These are phyloP conservation scores for Teratosphaeria zuluensis DNA, from an alignment of 2,329 filamentous ascomycete species.

Conservation along the genomic window DNA sequence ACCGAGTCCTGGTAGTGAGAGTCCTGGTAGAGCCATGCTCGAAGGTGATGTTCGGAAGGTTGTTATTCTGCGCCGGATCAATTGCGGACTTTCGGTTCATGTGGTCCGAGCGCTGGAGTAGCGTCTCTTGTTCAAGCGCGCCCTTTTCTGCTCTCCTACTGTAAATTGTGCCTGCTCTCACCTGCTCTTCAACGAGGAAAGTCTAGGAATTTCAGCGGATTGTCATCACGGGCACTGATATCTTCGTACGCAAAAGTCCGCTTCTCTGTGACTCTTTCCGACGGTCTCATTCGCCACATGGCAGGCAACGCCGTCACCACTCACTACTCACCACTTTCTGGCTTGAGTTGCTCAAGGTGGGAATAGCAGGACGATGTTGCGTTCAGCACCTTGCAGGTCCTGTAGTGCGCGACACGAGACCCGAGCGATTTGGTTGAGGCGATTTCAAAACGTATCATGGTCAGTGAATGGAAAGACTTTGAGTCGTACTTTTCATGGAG, in stretches of 20 bases:
- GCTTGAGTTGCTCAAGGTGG: slow-evolving; percentile 17
- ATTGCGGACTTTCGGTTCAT: background rate
- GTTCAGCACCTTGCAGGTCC: slow-evolving; percentile 39
- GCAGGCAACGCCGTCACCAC: background rate
- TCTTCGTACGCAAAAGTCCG: too few species aligned
- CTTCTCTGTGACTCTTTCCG: too few species aligned
- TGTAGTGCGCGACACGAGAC: slow-evolving; percentile 34
- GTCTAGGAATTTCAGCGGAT: too few species aligned
- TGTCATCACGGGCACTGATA: too few species aligned
- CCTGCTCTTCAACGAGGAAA: too few species aligned
- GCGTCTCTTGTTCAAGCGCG: too few species aligned
- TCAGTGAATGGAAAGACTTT: slow-evolving; percentile 13
- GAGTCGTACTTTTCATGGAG: slow-evolving; percentile 22
- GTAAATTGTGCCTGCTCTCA: too few species aligned
- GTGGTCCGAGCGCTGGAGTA: background rate
- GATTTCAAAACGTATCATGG: slow-evolving; percentile 21
- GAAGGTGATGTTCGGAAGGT: slow-evolving; percentile 1
- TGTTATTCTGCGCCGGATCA: background rate
- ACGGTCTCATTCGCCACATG: background rate
- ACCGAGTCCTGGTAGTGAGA: slow-evolving; percentile 32
- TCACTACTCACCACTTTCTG: slow-evolving; percentile 16
- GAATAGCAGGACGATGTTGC: slow-evolving; percentile 20
- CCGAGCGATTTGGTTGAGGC: slow-evolving; percentile 28
- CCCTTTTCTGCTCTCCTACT: too few species aligned
- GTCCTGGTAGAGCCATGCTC: slow-evolving; percentile 34